Evolutionary conservation across 768 basidiomycete species (phyloP), one percentile per base, ranked within the genome.

Genomic region (Termitomyces sp.): DNA sequence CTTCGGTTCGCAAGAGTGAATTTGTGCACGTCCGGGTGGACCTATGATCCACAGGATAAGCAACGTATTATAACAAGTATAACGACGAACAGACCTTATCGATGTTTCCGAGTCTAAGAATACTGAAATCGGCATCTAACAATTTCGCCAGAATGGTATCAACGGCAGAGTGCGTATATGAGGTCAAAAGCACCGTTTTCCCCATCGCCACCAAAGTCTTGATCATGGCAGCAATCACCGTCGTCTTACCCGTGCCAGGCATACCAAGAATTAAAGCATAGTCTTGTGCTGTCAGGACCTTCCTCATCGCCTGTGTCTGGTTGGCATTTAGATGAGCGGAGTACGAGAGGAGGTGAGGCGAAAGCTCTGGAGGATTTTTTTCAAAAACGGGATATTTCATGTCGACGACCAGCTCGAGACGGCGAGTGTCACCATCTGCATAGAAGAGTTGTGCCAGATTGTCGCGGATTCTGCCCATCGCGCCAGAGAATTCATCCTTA

Each of bases 161-260:
- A 47, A 99, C 97, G 0, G 97, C 96, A 14, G 95, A 97, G 75
- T 99, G 97, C 2, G 97, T 99, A 69, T 98, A 97, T 46, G 91
- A 92, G 7, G 90, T 90, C 60, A 98, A 72, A 26, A 99, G 73
- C 6, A 98, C 91, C 0, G 83, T 90, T 77, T 97, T 95, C 7
- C 92, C 92, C 72, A 85, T 76, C 40, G 72, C 79, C 1, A 94
- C 92, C 14, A 98, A 73, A 49, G 80, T 80, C 64, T 83, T 80
- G 67, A 98, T 94, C 49, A 97, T 81, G 33, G 92, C 87, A 1
- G 91, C 92, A 60, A 97, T 90, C 4, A 97, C 90, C 1, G 94
- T 96, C 44, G 96, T 97, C 73, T 99, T 99, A 8, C 97, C 96
- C 4, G 96, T 98, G 0, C 97, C 97, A 8, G 97, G 97, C 97